Conservation (phyloP, 2,329 filamentous ascomycete species). For the Coniella lustricola region DNA sequence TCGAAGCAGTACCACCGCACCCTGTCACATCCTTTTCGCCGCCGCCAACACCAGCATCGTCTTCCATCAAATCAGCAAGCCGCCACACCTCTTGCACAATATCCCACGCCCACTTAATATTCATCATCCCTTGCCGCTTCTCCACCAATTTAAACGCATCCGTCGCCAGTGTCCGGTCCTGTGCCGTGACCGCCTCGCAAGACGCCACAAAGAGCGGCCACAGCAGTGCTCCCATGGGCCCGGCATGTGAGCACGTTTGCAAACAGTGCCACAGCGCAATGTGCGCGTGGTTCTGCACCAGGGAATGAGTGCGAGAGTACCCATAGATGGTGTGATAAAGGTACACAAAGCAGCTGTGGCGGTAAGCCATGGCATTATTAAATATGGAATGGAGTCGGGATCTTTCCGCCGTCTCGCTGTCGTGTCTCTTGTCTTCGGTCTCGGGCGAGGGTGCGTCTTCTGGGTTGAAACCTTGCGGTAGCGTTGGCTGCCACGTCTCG, state of each 20-base stretch:
- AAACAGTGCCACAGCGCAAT: slow-evolving; percentile 46
- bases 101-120: slow-evolving; percentile 54
- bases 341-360: slow-evolving; percentile 51
- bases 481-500: slow-evolving; percentile 46
- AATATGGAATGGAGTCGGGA: slow-evolving; percentile 45
- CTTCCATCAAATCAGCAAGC: slow-evolving; percentile 35
- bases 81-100: slow-evolving; percentile 57
- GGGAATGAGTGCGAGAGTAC: slow-evolving; percentile 36
- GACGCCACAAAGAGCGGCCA: slow-evolving; percentile 60
- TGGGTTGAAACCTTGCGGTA: slow-evolving; percentile 33
- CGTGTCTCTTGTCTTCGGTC: slow-evolving; percentile 16
- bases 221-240: slow-evolving; percentile 56
- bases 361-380: slow-evolving; percentile 54
- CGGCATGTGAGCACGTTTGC: slow-evolving; percentile 45
- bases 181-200: slow-evolving; percentile 46
- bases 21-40: not conserved
- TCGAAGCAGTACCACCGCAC: not conserved
- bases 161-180: slow-evolving; percentile 45
- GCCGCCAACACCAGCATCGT: slow-evolving; percentile 13
- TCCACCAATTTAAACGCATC: slow-evolving; percentile 47
- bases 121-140: slow-evolving; percentile 56
- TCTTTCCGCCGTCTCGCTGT: slow-evolving; percentile 26
- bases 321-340: slow-evolving; percentile 49
- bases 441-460: slow-evolving; percentile 15
- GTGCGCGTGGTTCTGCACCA: slow-evolving; percentile 48